phyloP scores from a whole-genome alignment of 768 basidiomycete species.

The Boletus pseudopeckii region DNA sequence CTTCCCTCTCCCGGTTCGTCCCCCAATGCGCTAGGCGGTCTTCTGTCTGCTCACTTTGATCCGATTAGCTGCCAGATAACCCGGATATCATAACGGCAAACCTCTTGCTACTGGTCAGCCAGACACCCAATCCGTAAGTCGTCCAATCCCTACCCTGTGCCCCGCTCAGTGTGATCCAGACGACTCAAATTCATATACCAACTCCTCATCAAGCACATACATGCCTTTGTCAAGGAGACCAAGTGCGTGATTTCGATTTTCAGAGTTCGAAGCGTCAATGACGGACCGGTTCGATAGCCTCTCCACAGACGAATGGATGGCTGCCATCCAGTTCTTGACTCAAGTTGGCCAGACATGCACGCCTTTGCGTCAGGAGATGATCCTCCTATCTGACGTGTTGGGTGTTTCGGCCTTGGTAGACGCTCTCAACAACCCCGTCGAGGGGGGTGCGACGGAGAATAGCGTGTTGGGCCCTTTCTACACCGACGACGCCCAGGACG shows the following conservation, averaged over 20 bases:
- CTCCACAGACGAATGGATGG: constrained; percentile 86
- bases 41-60: background rate
- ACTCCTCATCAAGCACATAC: constrained; percentile 62
- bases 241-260: constrained; percentile 34
- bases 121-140: constrained; percentile 39
- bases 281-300: constrained; percentile 36
- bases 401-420: constrained; percentile 81
- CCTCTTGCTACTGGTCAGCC: constrained; percentile 37
- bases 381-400: constrained; percentile 79
- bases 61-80: constrained; percentile 42
- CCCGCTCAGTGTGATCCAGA: constrained; percentile 17
- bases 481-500: constrained; percentile 70
- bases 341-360: constrained; percentile 70
- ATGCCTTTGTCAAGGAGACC: constrained; percentile 72
- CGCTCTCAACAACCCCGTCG: constrained; percentile 63
- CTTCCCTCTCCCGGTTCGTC: constrained; percentile 40
- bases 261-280: background rate
- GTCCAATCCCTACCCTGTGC: background rate
- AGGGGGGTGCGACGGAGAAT: constrained; percentile 62
- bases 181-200: constrained; percentile 47
- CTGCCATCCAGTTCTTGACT: constrained; percentile 75
- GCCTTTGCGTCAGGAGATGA: constrained; percentile 71
- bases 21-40: background rate
- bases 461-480: constrained; percentile 83
- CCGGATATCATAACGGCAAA: constrained; percentile 51